Conservation (phyloP, 2,329 filamentous ascomycete genomes). For the Alternaria postmessia region DNA sequence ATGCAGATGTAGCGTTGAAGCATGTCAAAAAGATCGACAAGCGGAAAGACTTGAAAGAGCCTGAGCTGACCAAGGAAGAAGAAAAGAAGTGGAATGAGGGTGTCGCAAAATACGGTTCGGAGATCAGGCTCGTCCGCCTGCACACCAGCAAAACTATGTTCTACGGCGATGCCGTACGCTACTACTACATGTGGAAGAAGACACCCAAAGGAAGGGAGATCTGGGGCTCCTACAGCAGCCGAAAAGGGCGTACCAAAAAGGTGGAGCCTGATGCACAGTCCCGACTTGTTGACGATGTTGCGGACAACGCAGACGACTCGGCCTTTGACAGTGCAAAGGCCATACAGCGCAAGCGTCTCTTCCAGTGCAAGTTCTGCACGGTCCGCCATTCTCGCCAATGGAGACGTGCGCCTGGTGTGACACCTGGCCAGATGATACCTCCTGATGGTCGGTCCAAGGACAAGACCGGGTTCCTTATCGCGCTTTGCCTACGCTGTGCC, state of each 20-base stretch:
- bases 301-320: constrained; percentile 91
- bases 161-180: constrained; percentile 83
- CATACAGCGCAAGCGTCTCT: constrained; percentile 76
- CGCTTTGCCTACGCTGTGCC: constrained; percentile 88
- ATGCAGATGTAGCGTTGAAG: constrained; percentile 74
- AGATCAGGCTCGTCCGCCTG: constrained; percentile 81
- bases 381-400: constrained; percentile 85
- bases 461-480: constrained; percentile 77
- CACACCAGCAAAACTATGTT: constrained; percentile 81
- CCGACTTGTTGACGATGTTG: constrained; percentile 90
- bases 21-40: constrained; percentile 73
- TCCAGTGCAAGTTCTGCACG: constrained; percentile 93
- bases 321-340: constrained; percentile 94
- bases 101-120: constrained; percentile 88
- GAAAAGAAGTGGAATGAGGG: constrained; percentile 91
- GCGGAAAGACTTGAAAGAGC: constrained; percentile 80
- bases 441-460: constrained; percentile 79
- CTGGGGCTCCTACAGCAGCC: constrained; percentile 86
- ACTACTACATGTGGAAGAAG: constrained; percentile 99
- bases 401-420: constrained; percentile 83
- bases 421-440: constrained; percentile 73
- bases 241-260: constrained; percentile 89
- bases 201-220: constrained; percentile 83
- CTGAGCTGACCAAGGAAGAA: constrained; percentile 78
- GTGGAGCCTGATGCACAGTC: constrained; percentile 62